These are phyloP conservation scores for Leccinum ochraceum DNA, from an alignment of 768 basidiomycete genomes.

Conservation along the genomic window DNA sequence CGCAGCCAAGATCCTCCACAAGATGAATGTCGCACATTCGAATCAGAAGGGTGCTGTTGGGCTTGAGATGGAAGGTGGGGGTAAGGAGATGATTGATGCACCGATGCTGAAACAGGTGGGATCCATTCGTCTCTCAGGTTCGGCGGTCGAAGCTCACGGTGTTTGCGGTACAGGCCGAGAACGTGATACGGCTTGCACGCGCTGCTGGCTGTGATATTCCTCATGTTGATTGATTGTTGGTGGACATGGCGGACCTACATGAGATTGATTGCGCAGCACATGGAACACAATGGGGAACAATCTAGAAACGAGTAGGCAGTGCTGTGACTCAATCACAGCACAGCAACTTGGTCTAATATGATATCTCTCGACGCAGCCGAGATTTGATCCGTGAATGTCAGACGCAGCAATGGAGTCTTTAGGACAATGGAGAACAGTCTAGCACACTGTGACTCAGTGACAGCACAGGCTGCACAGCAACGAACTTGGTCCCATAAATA, in stretches of 20 bases:
- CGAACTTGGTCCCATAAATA: background rate
- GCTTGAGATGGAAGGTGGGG: constrained; percentile 53
- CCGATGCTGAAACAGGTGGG: constrained; percentile 79
- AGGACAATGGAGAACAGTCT: no score
- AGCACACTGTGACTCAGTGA: background rate
- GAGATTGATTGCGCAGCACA: no score
- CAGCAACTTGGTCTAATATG: no score
- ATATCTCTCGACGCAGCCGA: no score
- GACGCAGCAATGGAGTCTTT: no score
- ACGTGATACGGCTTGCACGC: constrained; percentile 51
- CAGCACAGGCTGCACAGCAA: background rate
- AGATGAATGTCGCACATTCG: constrained; percentile 60
- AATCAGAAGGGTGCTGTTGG: constrained; percentile 69
- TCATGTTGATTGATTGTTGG: constrained; percentile 29
- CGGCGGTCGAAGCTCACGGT: background rate
- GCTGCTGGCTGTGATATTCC: constrained; percentile 59
- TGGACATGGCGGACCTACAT: background rate
- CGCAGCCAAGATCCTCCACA: constrained; percentile 69
- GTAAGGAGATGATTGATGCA: constrained; percentile 85
- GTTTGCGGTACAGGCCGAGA: constrained; percentile 43
- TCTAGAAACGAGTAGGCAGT: background rate
- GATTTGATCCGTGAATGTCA: background rate
- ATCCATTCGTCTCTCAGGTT: background rate
- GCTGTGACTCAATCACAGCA: no score
- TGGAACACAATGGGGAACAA: background rate